phyloP scores from a whole-genome alignment of 2,329 filamentous ascomycete genomes.

The Metarhizium album region DNA sequence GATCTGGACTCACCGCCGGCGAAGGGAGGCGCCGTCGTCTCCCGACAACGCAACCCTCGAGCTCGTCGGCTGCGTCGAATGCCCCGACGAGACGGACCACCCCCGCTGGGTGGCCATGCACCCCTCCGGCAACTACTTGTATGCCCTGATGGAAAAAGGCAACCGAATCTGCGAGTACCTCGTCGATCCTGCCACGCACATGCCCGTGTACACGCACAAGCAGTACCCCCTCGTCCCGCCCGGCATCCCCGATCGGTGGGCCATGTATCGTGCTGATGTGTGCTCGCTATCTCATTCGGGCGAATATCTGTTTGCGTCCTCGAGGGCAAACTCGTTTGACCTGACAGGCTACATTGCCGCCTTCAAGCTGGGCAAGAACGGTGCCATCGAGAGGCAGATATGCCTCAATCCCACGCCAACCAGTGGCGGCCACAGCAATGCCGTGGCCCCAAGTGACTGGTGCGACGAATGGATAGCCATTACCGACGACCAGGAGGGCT shows the following conservation, averaged over 20 bases:
- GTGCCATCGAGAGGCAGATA: constrained; percentile 66
- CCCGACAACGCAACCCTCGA: constrained; percentile 46
- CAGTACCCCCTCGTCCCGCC: constrained; percentile 72
- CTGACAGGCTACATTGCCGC: constrained; percentile 76
- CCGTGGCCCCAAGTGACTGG: constrained; percentile 74
- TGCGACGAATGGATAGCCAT: constrained; percentile 83
- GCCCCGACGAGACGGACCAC: constrained; percentile 62
- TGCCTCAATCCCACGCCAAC: constrained; percentile 77
- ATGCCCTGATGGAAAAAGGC: constrained; percentile 82
- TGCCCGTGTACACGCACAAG: constrained; percentile 69
- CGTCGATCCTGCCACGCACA: constrained; percentile 60
- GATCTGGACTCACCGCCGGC: constrained; percentile 76
- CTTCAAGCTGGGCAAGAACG: constrained; percentile 58
- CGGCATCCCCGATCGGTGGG: constrained; percentile 43
- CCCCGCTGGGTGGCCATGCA: constrained; percentile 85
- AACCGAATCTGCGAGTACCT: constrained; percentile 76
- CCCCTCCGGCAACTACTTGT: constrained; percentile 65
- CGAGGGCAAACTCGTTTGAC: constrained; percentile 65
- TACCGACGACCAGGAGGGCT: constrained; percentile 80
- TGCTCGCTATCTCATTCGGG: constrained; percentile 59
- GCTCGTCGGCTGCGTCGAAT: constrained; percentile 62
- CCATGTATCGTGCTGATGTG: constrained; percentile 78
- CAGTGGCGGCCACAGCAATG: constrained; percentile 80
- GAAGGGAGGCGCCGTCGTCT: constrained; percentile 16
- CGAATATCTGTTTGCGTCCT: constrained; percentile 71